phyloP scores from a whole-genome alignment of 768 basidiomycete genomes.

The Hericium rajendrae region DNA sequence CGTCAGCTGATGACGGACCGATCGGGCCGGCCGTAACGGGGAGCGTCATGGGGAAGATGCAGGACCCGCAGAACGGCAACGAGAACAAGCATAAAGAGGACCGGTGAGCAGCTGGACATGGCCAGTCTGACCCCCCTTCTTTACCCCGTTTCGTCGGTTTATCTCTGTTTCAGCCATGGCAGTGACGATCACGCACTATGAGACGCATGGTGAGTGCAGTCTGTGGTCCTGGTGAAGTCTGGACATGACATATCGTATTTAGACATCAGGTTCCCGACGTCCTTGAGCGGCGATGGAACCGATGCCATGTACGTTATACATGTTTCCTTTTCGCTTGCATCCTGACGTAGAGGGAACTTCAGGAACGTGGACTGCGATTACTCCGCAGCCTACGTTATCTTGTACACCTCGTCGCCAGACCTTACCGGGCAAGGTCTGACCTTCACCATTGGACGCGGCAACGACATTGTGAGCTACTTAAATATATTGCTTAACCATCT shows the following conservation, averaged over 20 bases:
- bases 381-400: constrained; percentile 82
- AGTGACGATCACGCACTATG: constrained; percentile 43
- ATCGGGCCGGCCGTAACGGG: background rate
- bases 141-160: background rate
- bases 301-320: constrained; percentile 71
- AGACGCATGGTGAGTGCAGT: constrained; percentile 41
- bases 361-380: constrained; percentile 97
- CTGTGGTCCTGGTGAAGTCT: too few relatives aligned
- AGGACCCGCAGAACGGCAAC: background rate
- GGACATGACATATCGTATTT: background rate
- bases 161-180: constrained; percentile 14
- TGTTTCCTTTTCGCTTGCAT: background rate
- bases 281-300: constrained; percentile 82
- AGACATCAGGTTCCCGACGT: constrained; percentile 93
- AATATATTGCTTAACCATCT: background rate
- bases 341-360: background rate
- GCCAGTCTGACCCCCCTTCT: background rate
- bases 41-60: background rate
- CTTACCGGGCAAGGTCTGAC: constrained; percentile 91
- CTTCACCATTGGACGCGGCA: constrained; percentile 90
- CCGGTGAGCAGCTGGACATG: background rate
- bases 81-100: background rate
- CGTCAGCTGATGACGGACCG: background rate
- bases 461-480: constrained; percentile 60
- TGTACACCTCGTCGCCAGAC: constrained; percentile 52